Conservation (phyloP, 73 alveolate genomes). For the Paramecium biaurelia region DNA sequence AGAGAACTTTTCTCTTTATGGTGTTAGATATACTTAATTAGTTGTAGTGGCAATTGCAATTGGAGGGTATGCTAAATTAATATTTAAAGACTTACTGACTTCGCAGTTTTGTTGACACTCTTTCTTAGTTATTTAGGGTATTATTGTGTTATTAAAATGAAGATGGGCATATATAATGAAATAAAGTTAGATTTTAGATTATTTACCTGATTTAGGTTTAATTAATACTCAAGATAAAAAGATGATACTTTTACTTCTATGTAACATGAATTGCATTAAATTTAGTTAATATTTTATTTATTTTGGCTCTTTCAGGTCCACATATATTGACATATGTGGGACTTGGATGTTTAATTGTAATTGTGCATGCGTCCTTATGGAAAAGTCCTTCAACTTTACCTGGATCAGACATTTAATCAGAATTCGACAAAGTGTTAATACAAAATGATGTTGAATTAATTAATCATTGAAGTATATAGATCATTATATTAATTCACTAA, state of each 20-base stretch:
- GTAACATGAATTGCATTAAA: not conserved
- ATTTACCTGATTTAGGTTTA: not conserved
- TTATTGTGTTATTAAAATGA: not conserved
- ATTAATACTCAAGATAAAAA: conserved; percentile 18
- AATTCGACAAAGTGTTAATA: conserved; percentile 4
- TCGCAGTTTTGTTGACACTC: not conserved
- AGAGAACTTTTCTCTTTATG: conserved; percentile 42
- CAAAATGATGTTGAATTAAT: conserved; percentile 11
- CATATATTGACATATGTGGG: conserved; percentile 25
- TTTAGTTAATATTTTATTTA: not conserved
- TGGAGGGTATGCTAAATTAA: not conserved
- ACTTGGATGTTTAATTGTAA: conserved; percentile 21
- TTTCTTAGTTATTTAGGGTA: conserved; percentile 26
- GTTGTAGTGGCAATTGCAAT: not conserved
- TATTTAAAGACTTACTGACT: not conserved
- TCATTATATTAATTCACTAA: not conserved
- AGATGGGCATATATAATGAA: conserved; percentile 25
- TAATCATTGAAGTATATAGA: conserved; percentile 7
- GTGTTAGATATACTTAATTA: not conserved
- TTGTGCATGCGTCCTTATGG: conserved; percentile 25
- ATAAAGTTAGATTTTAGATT: not conserved
- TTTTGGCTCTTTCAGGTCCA: conserved; percentile 33
- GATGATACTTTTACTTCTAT: not conserved
- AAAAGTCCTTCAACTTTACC: conserved; percentile 34
- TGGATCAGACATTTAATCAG: not conserved